Base-by-base conservation (phyloP, 2,329 filamentous ascomycete genomes). In the Ophiostoma sp. region DNA sequence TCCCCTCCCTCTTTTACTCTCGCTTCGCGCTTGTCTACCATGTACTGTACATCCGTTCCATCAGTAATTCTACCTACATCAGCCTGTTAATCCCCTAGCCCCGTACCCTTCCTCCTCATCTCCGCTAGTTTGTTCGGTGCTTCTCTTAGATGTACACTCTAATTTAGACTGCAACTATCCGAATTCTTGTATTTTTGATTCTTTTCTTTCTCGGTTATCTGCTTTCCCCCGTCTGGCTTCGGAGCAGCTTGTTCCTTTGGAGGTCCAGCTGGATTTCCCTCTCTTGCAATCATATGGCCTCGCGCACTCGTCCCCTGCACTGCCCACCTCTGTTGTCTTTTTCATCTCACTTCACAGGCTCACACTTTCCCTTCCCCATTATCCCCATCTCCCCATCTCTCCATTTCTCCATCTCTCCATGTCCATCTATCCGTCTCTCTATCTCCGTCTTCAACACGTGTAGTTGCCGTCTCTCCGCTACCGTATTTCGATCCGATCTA, bases 401-500 rank as follows among this genome's bases (percentile, higher is more conserved):
- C 57, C 23, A 54, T 54, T 15, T 52, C 13, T 52, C 41, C n/a
- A 17, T 48, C 44, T 48, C 44, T 8, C 44, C 41, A 17, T 44
- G 4, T 44, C 41, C 44, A 60, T 31, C n/a, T 27, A 7, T 41
- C 39, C 39, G 15, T 41, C 39, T 41, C 39, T 33, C 10, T 60
- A 31, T 35, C 31, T 23, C 62, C 60, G 5, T 35, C 62, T 41
- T 39, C 20, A 35, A 64, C 62, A 65, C 35, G 62, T 65, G 62
- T 35, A 11, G 31, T 64, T n/a, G 15, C 52, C 60, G 31, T 64
- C 60, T 17, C 36, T 36, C 60, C 60, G 62, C 62, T 65, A 35
- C 62, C 62, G 35, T 13, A n/a, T 39, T 27, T 35, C 35, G 33
- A 65, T 65, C 62, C 36, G 62, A 65, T 65, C 62, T 39, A 23